phyloP scores from a whole-genome alignment of 1,284 basidiomycete genomes.

The Waitea zeae region DNA sequence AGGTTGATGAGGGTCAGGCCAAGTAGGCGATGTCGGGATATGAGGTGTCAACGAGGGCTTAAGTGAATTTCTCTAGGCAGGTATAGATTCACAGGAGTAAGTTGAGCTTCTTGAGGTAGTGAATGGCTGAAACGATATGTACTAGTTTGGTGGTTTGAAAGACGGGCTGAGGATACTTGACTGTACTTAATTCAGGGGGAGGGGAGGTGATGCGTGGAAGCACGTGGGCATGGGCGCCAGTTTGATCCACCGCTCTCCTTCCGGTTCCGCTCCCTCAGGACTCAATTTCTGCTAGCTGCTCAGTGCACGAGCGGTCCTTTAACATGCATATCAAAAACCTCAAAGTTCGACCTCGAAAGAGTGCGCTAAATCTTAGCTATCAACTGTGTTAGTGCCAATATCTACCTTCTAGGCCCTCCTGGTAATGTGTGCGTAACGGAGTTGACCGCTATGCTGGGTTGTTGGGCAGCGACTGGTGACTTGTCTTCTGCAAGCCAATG shows the following conservation, averaged over 20 bases:
- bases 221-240: no score
- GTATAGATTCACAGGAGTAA: no score
- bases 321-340: constrained; percentile 61
- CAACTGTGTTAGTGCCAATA: background rate
- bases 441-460: constrained; percentile 72
- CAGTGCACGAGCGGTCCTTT: background rate
- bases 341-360: constrained; percentile 66
- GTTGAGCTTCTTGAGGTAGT: no score
- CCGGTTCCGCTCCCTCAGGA: background rate
- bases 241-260: no score
- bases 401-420: constrained; percentile 20
- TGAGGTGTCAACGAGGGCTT: no score
- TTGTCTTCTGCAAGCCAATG: constrained; percentile 46
- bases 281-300: background rate
- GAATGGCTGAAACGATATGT: no score
- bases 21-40: no score
- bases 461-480: constrained; percentile 80
- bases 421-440: constrained; percentile 58
- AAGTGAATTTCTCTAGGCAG: no score
- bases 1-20: no score
- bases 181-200: no score
- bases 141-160: no score
- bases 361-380: constrained; percentile 17
- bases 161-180: background rate
- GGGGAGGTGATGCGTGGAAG: no score